Evolutionary conservation across 768 basidiomycete species (phyloP), one percentile per base, ranked within the genome.

Genomic region (Porphyrellus cyaneotinctus): DNA sequence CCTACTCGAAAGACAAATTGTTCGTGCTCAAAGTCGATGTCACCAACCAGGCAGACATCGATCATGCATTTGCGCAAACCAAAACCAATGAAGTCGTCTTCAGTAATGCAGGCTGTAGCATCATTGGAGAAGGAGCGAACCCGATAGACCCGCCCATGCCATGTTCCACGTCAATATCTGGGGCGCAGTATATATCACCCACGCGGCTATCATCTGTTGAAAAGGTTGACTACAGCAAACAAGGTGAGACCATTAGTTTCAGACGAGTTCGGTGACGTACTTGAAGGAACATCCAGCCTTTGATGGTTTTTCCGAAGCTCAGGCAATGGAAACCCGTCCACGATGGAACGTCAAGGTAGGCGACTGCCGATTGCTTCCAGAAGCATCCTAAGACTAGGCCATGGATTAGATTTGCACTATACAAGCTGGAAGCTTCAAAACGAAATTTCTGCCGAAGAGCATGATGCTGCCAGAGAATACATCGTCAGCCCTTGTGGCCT

Each of bases 161-260:
- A 12, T 64, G 56, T 67, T 69, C 14, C 62, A 69, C 0, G 62
- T 64, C 3, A 69, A 70, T 31, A 61, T 67, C 33, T 67, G 61
- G 67, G 62, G 65, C 2, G 62, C 59, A 1, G 58, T 60, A 8
- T 62, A 64, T 26, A 66, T 74, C 15, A 61, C 57, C 28, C 58
- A 39, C 35, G 59, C 65, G n/a, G 58, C 64, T 8, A 38, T 72
- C 37, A n/a, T n/a, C n/a, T n/a, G n/a, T 22, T 53, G 30, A 57
- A 23, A 17, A 18, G 4, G 26, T 1, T 1, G 15, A 11, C 28
- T 9, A 7, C 7, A 63, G 62, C 28, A 61, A 64, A 52, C 55
- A 65, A 22, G 62, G 49, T 60, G 42, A 58, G 52, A 13, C 24
- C 18, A 22, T 28, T 43, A 73, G 71, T 71, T 0, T 26, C 73